Evolutionary conservation across 2,329 filamentous ascomycete genomes (phyloP).

Genomic region (Paecilomyces dactylethromorphus): DNA sequence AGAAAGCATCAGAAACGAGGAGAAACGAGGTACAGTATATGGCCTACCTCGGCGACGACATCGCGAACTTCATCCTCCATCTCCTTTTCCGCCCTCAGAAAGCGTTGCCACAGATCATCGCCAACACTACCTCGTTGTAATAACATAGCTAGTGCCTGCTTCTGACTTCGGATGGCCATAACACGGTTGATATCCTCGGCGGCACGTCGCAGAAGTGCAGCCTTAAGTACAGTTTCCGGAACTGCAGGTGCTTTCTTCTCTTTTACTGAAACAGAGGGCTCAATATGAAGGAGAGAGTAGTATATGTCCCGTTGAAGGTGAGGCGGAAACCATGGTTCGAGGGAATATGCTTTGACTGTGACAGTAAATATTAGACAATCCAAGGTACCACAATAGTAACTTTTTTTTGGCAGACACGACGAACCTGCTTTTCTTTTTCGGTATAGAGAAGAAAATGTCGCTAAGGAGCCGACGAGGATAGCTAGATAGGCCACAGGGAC

Average conservation of each 20-base stretch:
- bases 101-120: slow-evolving; percentile 92
- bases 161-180: slow-evolving; percentile 79
- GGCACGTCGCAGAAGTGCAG: slow-evolving; percentile 80
- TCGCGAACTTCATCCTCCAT: slow-evolving; percentile 94
- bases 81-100: slow-evolving; percentile 88
- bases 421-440: slow-evolving; percentile 80
- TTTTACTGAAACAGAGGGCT: slow-evolving; percentile 42
- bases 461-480: slow-evolving; percentile 79
- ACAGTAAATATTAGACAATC: slow-evolving; percentile 11
- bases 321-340: slow-evolving; percentile 89
- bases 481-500: slow-evolving; percentile 85
- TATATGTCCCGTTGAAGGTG: slow-evolving; percentile 94
- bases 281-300: slow-evolving; percentile 80
- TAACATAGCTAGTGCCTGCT: slow-evolving; percentile 76
- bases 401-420: slow-evolving; percentile 23
- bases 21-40: neutral
- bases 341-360: slow-evolving; percentile 68
- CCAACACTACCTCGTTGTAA: slow-evolving; percentile 88
- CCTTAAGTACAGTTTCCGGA: slow-evolving; percentile 79
- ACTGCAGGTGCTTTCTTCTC: slow-evolving; percentile 63
- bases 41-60: slow-evolving; percentile 77
- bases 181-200: slow-evolving; percentile 90
- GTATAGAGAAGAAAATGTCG: slow-evolving; percentile 89
- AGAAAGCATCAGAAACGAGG: neutral
- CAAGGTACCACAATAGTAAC: neutral